Percentiles rank a stretch among this genome's conserved stretches.
These are phyloP conservation scores for Penicillium ochrochloron DNA, from an alignment of 495 filamentous ascomycete species.

Conservation along the genomic window DNA sequence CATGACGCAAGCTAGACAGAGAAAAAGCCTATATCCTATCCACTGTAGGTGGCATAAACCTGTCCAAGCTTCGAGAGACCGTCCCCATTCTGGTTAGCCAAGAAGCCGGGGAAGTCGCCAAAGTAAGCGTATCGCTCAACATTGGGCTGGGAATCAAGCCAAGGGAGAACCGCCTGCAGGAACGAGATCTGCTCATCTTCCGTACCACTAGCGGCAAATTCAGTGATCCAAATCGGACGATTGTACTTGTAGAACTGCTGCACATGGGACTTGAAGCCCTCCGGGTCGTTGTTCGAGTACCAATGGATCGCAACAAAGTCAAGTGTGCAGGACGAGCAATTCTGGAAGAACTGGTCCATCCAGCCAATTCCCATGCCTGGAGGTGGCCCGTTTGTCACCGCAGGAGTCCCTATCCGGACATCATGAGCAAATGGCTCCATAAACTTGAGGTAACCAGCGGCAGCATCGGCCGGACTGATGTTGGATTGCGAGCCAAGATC, in stretches of 20 bases:
- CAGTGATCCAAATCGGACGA: not conserved
- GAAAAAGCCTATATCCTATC: not conserved
- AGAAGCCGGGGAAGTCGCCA: not conserved
- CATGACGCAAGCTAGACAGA: not conserved
- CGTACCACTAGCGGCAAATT: not conserved
- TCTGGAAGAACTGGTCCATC: not conserved
- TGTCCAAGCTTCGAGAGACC: not conserved
- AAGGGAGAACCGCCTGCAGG: not conserved
- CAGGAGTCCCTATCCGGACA: not conserved
- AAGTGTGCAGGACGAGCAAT: not conserved
- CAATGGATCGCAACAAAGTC: not conserved
- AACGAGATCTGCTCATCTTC: not conserved
- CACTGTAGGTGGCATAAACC: not conserved
- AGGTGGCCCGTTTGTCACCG: not conserved
- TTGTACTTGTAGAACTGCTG: slow-evolving; percentile 1
- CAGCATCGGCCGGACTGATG: not conserved
- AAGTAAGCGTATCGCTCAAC: not conserved
- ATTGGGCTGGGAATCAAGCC: not conserved
- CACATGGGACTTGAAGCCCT: slow-evolving; percentile 2
- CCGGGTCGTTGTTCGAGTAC: not conserved
- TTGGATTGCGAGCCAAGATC: not conserved
- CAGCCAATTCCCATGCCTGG: not conserved
- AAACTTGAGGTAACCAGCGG: not conserved
- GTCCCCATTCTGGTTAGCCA: not conserved
- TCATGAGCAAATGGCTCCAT: not conserved